These are phyloP conservation scores for Misopates orontium DNA, from an alignment of 257 asterid species.

Conservation along the genomic window DNA sequence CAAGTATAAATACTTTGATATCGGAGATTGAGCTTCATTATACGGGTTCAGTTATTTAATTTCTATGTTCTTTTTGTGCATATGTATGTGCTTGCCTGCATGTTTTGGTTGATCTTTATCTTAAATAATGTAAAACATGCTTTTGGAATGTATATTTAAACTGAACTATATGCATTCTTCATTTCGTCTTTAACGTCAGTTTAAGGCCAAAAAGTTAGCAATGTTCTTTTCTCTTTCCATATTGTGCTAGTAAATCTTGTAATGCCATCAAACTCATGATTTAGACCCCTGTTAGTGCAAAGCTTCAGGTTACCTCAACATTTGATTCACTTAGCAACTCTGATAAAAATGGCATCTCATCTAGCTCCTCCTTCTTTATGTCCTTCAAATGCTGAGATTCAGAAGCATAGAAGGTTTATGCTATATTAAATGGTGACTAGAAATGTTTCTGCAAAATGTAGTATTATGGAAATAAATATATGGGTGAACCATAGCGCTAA, in stretches of 20 bases:
- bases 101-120: background rate
- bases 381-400: constrained; percentile 64
- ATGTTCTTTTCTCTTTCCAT: background rate
- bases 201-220: background rate
- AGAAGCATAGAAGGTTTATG: constrained; percentile 25
- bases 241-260: background rate
- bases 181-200: background rate
- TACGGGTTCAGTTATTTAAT: background rate
- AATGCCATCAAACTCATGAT: background rate
- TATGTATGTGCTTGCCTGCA: background rate
- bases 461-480: background rate
- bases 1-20: background rate
- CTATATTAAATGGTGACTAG: constrained; percentile 13
- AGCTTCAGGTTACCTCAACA: constrained; percentile 52
- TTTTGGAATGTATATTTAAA: too few relatives aligned
- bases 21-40: background rate
- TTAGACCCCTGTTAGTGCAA: constrained; percentile 23
- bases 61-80: background rate
- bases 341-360: constrained; percentile 65
- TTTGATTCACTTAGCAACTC: constrained; percentile 63
- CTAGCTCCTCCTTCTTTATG: constrained; percentile 61
- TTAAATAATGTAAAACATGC: too few relatives aligned
- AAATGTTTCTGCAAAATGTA: constrained; percentile 4
- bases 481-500: constrained; percentile 3
- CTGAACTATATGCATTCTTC: background rate